These are phyloP conservation scores for Penicillium sp. DNA, from an alignment of 2,329 filamentous ascomycete species.

Conservation along the genomic window DNA sequence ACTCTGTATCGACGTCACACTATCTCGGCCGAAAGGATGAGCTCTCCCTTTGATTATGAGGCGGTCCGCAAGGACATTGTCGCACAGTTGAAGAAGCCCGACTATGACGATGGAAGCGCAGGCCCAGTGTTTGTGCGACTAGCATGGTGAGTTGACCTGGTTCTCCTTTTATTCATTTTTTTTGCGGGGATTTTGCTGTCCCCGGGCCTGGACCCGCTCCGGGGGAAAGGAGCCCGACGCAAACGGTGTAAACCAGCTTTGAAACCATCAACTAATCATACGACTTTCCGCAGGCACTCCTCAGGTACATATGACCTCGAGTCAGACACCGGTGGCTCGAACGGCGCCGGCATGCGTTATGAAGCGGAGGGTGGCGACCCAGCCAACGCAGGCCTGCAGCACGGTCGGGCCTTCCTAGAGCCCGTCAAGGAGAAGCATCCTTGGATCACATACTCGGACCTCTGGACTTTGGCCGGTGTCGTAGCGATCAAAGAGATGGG, in stretches of 20 bases:
- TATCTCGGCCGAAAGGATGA: conserved; percentile 35
- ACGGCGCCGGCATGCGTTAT: conserved; percentile 67
- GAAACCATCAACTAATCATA: conserved; percentile 5
- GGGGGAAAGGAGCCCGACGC: neutral
- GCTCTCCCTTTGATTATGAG: conserved; percentile 39
- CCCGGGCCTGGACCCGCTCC: conserved; percentile 4
- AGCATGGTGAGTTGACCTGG: conserved; percentile 52
- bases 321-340: conserved; percentile 63
- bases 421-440: conserved; percentile 59
- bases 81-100: conserved; percentile 58
- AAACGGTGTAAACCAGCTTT: neutral
- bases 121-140: conserved; percentile 65
- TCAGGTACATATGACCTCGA: conserved; percentile 61
- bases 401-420: conserved; percentile 65
- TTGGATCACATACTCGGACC: conserved; percentile 66
- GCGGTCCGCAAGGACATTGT: conserved; percentile 57
- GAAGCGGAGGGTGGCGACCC: conserved; percentile 65
- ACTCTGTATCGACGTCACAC: conserved; percentile 6
- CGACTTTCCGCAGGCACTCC: conserved; percentile 52
- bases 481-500: conserved; percentile 62
- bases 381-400: conserved; percentile 64
- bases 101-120: conserved; percentile 65
- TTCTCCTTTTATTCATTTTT: neutral
- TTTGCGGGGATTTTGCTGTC: neutral
- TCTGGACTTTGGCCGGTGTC: conserved; percentile 64